phyloP scores from a whole-genome alignment of 2,329 filamentous ascomycete species.

The Pseudocercospora macadamiae region DNA sequence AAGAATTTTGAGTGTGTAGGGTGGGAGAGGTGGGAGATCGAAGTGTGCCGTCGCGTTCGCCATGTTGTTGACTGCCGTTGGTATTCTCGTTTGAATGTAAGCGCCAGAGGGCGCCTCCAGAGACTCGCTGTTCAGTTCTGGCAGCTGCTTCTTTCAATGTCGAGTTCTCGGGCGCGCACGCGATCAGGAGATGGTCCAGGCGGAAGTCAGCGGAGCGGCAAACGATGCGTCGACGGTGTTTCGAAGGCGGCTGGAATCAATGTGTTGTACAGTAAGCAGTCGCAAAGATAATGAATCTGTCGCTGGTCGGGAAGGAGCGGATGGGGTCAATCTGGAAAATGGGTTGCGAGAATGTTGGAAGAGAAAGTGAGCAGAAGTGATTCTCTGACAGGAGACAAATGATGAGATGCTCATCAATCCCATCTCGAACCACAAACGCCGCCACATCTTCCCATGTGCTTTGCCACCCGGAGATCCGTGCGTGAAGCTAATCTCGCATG shows the following conservation, averaged over 20 bases:
- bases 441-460: slow-evolving; percentile 3
- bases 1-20: slow-evolving; percentile 73
- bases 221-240: not conserved
- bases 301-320: slow-evolving; percentile 21
- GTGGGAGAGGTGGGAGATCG: slow-evolving; percentile 80
- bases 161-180: not conserved
- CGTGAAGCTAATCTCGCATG: not conserved
- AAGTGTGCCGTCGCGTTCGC: slow-evolving; percentile 51
- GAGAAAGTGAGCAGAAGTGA: not conserved
- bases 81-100: not conserved
- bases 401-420: no score
- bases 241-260: not conserved
- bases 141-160: not conserved
- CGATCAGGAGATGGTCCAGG: slow-evolving; percentile 11
- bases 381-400: not conserved
- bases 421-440: slow-evolving; percentile 5
- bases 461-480: not conserved
- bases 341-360: not conserved
- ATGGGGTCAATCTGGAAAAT: slow-evolving; percentile 14
- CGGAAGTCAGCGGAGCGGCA: slow-evolving; percentile 12
- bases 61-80: slow-evolving; percentile 27
- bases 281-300: not conserved
- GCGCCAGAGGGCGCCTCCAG: slow-evolving; percentile 17
- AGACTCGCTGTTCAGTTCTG: not conserved
- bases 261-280: not conserved